phyloP scores from a whole-genome alignment of 1,284 basidiomycete genomes.

The Cryptococcus maquisensis region DNA sequence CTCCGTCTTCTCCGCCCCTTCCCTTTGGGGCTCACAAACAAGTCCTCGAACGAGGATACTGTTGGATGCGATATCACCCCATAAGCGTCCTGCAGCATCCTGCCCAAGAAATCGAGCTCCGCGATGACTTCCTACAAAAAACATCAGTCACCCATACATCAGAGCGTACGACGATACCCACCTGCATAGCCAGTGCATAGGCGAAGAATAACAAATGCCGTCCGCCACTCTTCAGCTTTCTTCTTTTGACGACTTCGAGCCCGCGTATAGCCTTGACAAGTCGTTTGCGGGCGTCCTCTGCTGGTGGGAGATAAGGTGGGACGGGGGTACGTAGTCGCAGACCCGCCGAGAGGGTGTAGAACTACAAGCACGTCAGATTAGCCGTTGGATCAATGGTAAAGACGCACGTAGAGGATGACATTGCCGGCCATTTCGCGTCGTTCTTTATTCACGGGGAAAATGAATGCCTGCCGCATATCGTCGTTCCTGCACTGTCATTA shows the following conservation, averaged over 20 bases:
- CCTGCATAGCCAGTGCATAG: constrained; percentile 81
- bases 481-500: constrained; percentile 18
- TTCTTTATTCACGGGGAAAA: constrained; percentile 79
- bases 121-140: constrained; percentile 64
- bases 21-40: constrained; percentile 52
- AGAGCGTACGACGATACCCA: constrained; percentile 9
- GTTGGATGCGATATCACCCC: constrained; percentile 69
- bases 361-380: constrained; percentile 40
- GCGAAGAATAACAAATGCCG: constrained; percentile 87
- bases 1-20: constrained; percentile 13
- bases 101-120: constrained; percentile 76
- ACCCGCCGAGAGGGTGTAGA: constrained; percentile 79
- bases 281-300: constrained; percentile 70
- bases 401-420: constrained; percentile 66
- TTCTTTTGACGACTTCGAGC: constrained; percentile 72
- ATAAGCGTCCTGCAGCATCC: constrained; percentile 75
- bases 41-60: constrained; percentile 62
- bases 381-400: background rate
- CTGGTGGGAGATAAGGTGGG: constrained; percentile 91
- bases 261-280: constrained; percentile 77
- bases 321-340: constrained; percentile 86
- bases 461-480: constrained; percentile 69
- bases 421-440: constrained; percentile 85
- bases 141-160: background rate
- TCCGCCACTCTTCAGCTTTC: constrained; percentile 59